Percentiles rank a stretch among this genome's conserved stretches.
Conservation (phyloP, 2,329 filamentous ascomycete genomes). For the Colletotrichum caudatum region DNA sequence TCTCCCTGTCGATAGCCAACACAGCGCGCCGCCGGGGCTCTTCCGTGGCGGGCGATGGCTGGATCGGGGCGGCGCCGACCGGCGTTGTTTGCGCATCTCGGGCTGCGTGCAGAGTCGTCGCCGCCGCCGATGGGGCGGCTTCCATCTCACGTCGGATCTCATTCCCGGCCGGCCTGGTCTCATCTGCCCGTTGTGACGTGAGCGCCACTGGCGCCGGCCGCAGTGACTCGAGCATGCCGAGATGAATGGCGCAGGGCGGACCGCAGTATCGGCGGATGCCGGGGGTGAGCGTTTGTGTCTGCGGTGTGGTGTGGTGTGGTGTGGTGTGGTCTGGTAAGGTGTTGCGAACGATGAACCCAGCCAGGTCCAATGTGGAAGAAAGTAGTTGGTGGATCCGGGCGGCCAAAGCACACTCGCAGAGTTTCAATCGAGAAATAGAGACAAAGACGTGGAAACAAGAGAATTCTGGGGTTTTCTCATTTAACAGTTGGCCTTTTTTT, state of each 20-base stretch:
- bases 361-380: background rate
- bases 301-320: background rate
- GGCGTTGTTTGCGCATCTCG: slow-evolving; percentile 3
- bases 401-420: background rate
- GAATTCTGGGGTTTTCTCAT: background rate
- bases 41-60: background rate
- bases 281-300: background rate
- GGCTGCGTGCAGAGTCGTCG: background rate
- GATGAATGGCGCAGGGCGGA: background rate
- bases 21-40: background rate
- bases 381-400: background rate
- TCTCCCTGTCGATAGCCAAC: background rate
- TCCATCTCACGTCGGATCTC: background rate
- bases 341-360: background rate
- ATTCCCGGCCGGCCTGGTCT: background rate
- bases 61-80: background rate
- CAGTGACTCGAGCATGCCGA: slow-evolving; percentile 2
- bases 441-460: too few species aligned
- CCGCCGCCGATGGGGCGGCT: background rate
- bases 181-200: background rate
- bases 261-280: background rate
- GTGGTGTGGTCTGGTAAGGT: background rate
- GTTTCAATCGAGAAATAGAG: background rate
- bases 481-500: too few species aligned
- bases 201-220: background rate